phyloP scores from a whole-genome alignment of 2,329 filamentous ascomycete species.

The Curvularia eragrostidis region DNA sequence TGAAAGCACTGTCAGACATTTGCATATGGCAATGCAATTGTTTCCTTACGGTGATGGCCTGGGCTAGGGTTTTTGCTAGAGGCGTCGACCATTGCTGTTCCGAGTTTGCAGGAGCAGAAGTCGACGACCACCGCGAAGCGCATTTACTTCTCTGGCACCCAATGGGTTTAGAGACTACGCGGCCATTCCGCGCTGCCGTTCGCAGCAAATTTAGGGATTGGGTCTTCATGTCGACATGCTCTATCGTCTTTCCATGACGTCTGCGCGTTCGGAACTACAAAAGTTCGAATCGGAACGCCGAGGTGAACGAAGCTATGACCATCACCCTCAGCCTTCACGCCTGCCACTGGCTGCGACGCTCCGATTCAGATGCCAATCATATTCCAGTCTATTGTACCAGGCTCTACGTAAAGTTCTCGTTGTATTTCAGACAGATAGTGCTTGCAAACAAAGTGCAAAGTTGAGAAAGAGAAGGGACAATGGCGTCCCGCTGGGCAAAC shows the following conservation, averaged over 20 bases:
- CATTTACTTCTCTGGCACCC: conserved; percentile 17
- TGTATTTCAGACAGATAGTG: neutral
- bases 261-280: conserved; percentile 28
- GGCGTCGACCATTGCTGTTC: conserved; percentile 85
- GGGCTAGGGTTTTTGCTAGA: conserved; percentile 82
- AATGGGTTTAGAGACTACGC: conserved; percentile 14
- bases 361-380: neutral
- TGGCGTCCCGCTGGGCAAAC: conserved; percentile 84
- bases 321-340: conserved; percentile 14
- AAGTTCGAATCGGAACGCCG: conserved; percentile 38
- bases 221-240: conserved; percentile 39
- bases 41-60: conserved; percentile 79
- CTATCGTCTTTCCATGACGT: conserved; percentile 45
- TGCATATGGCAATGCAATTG: neutral
- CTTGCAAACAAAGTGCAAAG: neutral
- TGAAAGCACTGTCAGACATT: conserved; percentile 42
- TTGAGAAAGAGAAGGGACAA: conserved; percentile 40
- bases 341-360: conserved; percentile 4
- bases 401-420: neutral
- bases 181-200: conserved; percentile 29
- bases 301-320: conserved; percentile 46
- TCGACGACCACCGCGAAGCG: conserved; percentile 49
- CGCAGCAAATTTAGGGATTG: conserved; percentile 37
- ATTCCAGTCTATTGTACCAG: neutral
- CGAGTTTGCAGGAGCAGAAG: conserved; percentile 21